Conservation (phyloP, 805 yeast genomes). For the Clavispora phyllophila region DNA sequence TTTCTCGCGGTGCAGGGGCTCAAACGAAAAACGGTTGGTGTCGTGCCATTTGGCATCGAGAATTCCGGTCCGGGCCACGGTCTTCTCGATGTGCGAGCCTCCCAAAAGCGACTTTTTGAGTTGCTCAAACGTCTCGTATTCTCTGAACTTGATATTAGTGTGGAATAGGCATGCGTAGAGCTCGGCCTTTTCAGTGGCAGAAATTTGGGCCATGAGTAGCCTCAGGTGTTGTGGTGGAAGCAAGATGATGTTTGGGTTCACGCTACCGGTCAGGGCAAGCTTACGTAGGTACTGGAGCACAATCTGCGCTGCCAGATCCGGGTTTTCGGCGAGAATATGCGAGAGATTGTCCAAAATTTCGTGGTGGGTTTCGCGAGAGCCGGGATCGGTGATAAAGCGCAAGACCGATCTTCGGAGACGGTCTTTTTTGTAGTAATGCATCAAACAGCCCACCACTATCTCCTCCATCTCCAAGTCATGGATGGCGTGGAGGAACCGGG, state of each 20-base stretch:
- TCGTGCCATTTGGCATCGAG: conserved; percentile 35
- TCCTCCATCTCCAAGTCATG: conserved; percentile 15
- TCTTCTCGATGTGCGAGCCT: conserved; percentile 29
- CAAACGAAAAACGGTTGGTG: conserved; percentile 15
- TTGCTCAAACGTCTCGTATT: conserved; percentile 7
- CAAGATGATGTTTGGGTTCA: conserved; percentile 21
- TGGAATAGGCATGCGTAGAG: conserved; percentile 28
- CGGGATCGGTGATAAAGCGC: conserved; percentile 23
- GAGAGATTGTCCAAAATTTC: conserved; percentile 17
- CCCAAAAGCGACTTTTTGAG: conserved; percentile 20
- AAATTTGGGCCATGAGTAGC: neutral
- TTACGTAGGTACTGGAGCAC: conserved; percentile 23
- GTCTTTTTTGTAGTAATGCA: conserved; percentile 15
- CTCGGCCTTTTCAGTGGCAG: conserved; percentile 10
- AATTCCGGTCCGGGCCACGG: conserved; percentile 33
- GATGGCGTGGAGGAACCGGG: conserved; percentile 17
- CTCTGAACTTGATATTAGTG: conserved; percentile 27
- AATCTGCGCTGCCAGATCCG: conserved; percentile 13
- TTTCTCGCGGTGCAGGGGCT: conserved; percentile 16
- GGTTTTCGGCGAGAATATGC: conserved; percentile 7
- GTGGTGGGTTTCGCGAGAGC: conserved; percentile 10
- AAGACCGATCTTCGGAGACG: conserved; percentile 23
- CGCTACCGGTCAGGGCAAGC: conserved; percentile 19
- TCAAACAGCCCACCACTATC: conserved; percentile 15
- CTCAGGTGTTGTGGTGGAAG: conserved; percentile 7